Conservation (phyloP, 2,329 filamentous ascomycete genomes). For the Trichophyton verrucosum region DNA sequence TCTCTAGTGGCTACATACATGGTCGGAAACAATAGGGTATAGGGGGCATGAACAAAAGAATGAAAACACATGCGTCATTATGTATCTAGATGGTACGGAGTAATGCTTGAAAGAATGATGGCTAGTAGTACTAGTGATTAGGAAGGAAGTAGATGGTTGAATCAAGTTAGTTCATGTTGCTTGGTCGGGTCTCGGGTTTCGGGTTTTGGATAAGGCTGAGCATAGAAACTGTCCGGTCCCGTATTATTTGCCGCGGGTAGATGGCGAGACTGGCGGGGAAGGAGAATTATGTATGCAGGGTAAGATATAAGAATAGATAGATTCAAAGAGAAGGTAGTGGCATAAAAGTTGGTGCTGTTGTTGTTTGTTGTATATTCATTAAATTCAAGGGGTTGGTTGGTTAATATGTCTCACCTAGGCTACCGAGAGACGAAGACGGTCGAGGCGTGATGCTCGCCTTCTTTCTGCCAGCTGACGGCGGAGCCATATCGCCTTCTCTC, state of each 20-base stretch:
- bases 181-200: neutral
- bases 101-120: neutral
- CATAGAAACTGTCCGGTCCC: neutral
- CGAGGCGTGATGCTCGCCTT: neutral
- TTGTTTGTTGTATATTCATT: neutral
- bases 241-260: neutral
- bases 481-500: slow-evolving; percentile 35
- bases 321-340: neutral
- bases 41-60: neutral
- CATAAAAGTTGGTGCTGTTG: neutral
- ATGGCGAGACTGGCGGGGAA: neutral
- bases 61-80: slow-evolving; percentile 3
- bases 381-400: neutral
- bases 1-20: neutral
- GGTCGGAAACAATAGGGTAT: neutral
- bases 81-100: neutral
- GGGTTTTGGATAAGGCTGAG: neutral
- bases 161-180: neutral
- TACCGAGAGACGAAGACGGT: neutral
- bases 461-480: slow-evolving; percentile 28
- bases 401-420: slow-evolving; percentile 13
- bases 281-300: neutral
- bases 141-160: neutral
- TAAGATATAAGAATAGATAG: too few relatives aligned
- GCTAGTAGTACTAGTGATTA: neutral